Conservation (phyloP, 257 asterid genomes). For the Solanum paucissectum region DNA sequence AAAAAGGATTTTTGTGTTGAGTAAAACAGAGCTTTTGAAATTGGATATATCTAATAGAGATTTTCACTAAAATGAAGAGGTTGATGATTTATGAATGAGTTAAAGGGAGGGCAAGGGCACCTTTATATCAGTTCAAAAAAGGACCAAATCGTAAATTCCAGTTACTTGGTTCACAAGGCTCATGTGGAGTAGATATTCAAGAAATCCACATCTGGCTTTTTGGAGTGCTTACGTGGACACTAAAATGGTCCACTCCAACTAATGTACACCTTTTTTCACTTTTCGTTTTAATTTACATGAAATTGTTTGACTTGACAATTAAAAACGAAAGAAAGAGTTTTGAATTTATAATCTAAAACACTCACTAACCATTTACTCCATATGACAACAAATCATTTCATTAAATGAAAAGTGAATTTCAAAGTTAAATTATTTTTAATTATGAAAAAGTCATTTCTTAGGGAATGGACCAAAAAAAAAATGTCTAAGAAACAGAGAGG, state of each 20-base stretch:
- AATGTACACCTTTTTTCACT: background rate
- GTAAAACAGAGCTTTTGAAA: background rate
- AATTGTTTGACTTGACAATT: too few relatives aligned
- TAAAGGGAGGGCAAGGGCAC: background rate
- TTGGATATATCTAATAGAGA: background rate
- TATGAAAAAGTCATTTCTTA: background rate
- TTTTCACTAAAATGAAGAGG: background rate
- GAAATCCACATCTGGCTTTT: background rate
- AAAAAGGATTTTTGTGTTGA: background rate
- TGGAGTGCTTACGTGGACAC: background rate
- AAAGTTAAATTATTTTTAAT: background rate
- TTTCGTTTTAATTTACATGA: too few relatives aligned
- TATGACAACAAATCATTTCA: too few relatives aligned
- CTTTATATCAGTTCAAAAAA: background rate
- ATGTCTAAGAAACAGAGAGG: background rate
- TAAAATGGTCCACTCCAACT: background rate
- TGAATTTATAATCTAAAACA: too few relatives aligned
- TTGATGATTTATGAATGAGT: background rate
- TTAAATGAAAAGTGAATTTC: too few relatives aligned
- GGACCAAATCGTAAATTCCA: background rate
- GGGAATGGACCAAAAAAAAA: background rate
- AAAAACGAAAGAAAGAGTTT: too few relatives aligned
- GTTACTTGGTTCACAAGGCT: background rate
- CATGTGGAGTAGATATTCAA: background rate
- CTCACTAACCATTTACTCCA: too few relatives aligned